Base-by-base conservation (phyloP, 768 basidiomycete genomes). In the Boletus pseudopeckii region DNA sequence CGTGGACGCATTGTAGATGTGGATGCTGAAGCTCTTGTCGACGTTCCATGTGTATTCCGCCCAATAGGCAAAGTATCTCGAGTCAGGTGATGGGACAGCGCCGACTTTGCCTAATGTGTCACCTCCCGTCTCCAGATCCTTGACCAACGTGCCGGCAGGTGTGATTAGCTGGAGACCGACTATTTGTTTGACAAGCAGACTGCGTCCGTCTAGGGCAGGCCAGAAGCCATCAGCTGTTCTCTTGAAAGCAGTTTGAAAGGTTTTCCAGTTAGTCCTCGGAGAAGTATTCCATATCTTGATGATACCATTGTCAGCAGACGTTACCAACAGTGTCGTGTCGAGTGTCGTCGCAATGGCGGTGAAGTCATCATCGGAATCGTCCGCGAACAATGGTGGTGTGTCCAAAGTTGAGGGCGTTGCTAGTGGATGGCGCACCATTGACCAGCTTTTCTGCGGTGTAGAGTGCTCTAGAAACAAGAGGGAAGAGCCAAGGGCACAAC, bases 51-150 rank as follows among this genome's bases (percentile, higher is more conserved):
- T 13, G 41, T 63, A 62, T 18, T 54, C 47, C 30, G 57, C 54
- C 61, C 61, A 62, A 45, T 53, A 63, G 10, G 54, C 61, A 48
- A 59, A 62, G 33, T 54, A 62, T 40, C 47, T 42, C 13, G 57
- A 62, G 46, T 63, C 53, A 10, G 56, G 52, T 2, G 61, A 63
- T 38, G 55, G 32, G 17, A 54, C 51, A 11, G 41, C 57, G 7
- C 43, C 56, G 8, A 28, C 38, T 10, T 9, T 6, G n/a, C 28
- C 17, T 9, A 52, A 42, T 7, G 4, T 7, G 24, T 59, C 57
- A 4, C 58, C 58, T 2, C 60, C 54, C 7, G 56, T 58, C n/a
- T 53, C 56, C 36, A 46, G 28, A 7, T 55, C 52, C 38, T 55
- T 62, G 22, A 51, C 49, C 39, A 46, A 32, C 20, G 22, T 39